Base-by-base conservation (phyloP, 2,329 filamentous ascomycete species). In the Aspergillus quadricinctus region DNA sequence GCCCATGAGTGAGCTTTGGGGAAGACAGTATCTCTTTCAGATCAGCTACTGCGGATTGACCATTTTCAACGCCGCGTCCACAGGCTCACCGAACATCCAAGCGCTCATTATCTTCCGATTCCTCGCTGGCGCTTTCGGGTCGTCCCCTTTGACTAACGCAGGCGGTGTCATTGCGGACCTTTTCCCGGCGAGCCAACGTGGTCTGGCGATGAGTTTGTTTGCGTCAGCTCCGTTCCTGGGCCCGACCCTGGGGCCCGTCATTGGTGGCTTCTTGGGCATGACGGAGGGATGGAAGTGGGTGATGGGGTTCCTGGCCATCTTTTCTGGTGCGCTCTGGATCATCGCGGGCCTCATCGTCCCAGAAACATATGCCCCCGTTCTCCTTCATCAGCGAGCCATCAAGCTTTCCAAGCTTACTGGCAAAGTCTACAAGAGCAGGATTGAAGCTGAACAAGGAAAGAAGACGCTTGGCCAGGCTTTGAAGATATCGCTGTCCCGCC, bases 241-340 rank as follows among this genome's bases (percentile, higher is more conserved):
- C 1, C 85, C 87, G 0, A 81, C 73, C 53, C 83, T 75, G 67
- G 85, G 87, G 0, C 88, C 88, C 1, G 84, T 89, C 48, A 81
- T 82, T 6, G 85, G 85, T 59, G 86, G 86, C 2, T 90, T 89
- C 69, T 74, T 89, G 1, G 83, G 84, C 6, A 79, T 85, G 68
- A 77, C 79, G 2, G 80, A 79, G 14, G 86, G 86, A 17, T 89
- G 88, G 88, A 77, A 85, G 64, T 89, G 87, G 88, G 82, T 89
- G 23, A 78, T 83, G 69, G 85, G 84, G 1, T 71, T 88, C 50
- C 79, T 85, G 66, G 79, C 82, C 50, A 83, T 84, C 57, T 86
- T 89, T 67, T 85, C 83, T 3, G 84, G 83, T 10, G 72, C 79
- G 10, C 78, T 88, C 51, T 87, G 83, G 72, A 66, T 75, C 28